Percentiles rank a stretch among this genome's conserved stretches.
These are phyloP conservation scores for Azolla pinnata DNA, from an alignment of 75 land plant species.

Conservation along the genomic window DNA sequence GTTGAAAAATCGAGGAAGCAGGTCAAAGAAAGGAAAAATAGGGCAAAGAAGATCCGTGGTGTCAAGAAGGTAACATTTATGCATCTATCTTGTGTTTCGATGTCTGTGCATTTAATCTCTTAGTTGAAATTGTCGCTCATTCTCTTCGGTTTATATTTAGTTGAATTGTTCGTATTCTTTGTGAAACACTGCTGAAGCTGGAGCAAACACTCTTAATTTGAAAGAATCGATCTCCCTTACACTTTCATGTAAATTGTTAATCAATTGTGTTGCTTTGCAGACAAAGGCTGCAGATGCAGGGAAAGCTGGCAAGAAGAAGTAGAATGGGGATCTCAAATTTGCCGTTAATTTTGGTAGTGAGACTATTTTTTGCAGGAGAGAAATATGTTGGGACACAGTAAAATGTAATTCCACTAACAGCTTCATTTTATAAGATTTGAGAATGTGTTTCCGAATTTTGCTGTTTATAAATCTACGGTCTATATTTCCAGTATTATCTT, in stretches of 20 bases:
- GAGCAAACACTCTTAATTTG: no score
- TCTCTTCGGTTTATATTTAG: background rate
- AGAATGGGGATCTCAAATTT: no score
- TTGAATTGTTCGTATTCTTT: background rate
- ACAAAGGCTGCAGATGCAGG: conserved; percentile 21
- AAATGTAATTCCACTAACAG: no score
- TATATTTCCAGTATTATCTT: no score
- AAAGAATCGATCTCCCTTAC: no score
- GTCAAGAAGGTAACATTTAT: conserved; percentile 22
- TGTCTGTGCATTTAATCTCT: background rate
- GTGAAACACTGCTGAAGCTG: no score
- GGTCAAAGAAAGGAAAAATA: conserved; percentile 41
- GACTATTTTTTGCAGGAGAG: no score
- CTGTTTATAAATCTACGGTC: no score
- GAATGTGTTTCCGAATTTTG: no score
- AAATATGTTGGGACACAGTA: no score
- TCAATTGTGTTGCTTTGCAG: conserved; percentile 1
- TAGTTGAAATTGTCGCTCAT: background rate
- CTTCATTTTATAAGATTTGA: no score
- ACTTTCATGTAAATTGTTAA: background rate
- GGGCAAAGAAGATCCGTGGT: conserved; percentile 30
- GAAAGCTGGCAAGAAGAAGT: conserved; percentile 20
- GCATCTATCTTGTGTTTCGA: background rate
- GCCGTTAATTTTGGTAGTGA: no score
- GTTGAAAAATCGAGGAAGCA: conserved; percentile 42